Evolutionary conservation across 805 yeast genomes (phyloP), one percentile per base, ranked within the genome.

Genomic region (Clavispora fructus): DNA sequence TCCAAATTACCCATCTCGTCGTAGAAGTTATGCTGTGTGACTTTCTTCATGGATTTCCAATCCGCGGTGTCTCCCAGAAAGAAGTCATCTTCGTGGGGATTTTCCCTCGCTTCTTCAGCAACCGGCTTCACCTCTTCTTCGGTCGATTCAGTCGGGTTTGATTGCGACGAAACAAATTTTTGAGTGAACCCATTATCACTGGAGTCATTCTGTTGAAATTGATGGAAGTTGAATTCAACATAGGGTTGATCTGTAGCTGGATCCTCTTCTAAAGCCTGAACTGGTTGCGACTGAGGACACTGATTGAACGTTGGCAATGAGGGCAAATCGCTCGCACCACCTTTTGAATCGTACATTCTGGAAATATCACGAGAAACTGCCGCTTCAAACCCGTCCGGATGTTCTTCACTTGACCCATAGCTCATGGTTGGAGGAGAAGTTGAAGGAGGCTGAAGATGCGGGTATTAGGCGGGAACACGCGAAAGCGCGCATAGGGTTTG

Each of bases 41-140:
- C 83, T 0, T 92, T 82, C 38, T 86, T 85, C 88, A 94, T 90
- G 14, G 86, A 80, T 58, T 85, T 83, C 99, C 99, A 94, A 27
- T 75, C 83, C 7, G 67, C 41, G 12, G 72, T 77, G 31, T 74
- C 66, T 17, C 64, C 68, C 41, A 50, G 50, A 47, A 71, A 70
- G 51, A 69, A 70, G 44, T 67, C 71, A 35, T 67, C 71, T 11
- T 50, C 56, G 10, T 43, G 42, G 13, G 42, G 40, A 42, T 19
- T 28, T 35, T 46, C 27, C 8, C 38, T 42, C 40, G 27, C 27
- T 29, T 35, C 42, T 10, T 42, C 27, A 2, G 41, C 35, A 11
- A 19, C 41, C 5, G 39, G 33, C 12, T 17, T 9, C 7, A 19
- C 37, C 12, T 28, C 32, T 23, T 42, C 43, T 19, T 45, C 35